A percentile compares a stretch with the other conserved stretches of the same genome.
Conservation (phyloP, 1,284 basidiomycete genomes). For the Cryptococcus depauperatus region DNA sequence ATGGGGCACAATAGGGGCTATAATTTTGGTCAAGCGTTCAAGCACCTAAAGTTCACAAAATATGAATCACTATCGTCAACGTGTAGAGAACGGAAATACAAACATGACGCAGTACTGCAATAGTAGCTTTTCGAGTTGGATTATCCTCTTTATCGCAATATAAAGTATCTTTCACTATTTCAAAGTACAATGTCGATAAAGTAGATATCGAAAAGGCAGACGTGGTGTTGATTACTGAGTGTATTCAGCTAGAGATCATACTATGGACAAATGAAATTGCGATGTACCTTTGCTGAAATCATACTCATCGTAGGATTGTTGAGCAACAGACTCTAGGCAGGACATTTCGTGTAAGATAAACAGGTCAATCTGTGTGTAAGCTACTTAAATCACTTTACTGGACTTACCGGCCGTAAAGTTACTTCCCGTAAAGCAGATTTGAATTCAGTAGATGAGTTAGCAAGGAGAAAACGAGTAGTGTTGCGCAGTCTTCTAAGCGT, state of each 20-base stretch:
- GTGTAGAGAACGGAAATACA: slow-evolving; percentile 11
- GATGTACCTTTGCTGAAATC: slow-evolving; percentile 74
- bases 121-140: slow-evolving; percentile 55
- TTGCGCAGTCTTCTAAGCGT: slow-evolving; percentile 80
- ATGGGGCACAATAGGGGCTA: slow-evolving; percentile 85
- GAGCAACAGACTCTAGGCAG: slow-evolving; percentile 58
- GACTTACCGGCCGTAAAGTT: slow-evolving; percentile 58
- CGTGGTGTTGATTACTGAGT: slow-evolving; percentile 45
- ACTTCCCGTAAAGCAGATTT: slow-evolving; percentile 9
- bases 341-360: slow-evolving; percentile 81
- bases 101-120: slow-evolving; percentile 69
- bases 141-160: slow-evolving; percentile 62
- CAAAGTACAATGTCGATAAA: slow-evolving; percentile 67
- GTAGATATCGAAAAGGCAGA: slow-evolving; percentile 46
- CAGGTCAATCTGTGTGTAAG: slow-evolving; percentile 57
- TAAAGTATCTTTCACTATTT: slow-evolving; percentile 81
- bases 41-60: slow-evolving; percentile 52
- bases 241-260: slow-evolving; percentile 52
- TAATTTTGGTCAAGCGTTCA: slow-evolving; percentile 58
- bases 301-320: slow-evolving; percentile 63
- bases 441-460: slow-evolving; percentile 56
- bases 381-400: neutral
- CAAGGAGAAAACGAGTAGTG: slow-evolving; percentile 80
- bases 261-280: neutral
- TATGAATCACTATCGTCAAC: neutral